Base-by-base conservation (phyloP, 306 rosid species). In the Vigna mungo region DNA sequence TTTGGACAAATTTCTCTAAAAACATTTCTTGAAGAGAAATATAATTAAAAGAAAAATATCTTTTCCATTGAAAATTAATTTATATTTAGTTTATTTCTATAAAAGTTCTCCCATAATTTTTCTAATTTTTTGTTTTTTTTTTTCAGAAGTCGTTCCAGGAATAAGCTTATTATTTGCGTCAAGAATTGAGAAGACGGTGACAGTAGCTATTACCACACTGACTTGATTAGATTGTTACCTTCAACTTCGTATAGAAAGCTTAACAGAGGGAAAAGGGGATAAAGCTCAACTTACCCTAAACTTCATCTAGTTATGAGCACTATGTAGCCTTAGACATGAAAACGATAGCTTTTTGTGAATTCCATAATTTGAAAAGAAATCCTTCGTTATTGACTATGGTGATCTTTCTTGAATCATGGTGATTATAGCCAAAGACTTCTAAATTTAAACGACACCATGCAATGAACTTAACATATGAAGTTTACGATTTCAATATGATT, bases 391-490 rank as follows among this genome's bases (percentile, higher is more conserved):
- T 48, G 13, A 41, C 16, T 34, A 59, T 6, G 18, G 5, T 55
- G 54, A 48, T 32, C 37, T 70, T 71, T 30, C 75, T 62, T 66
- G 75, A 58, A 54, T 59, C 25, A 20, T 63, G 41, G 11, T 66
- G 56, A 32, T 20, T n/a, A 34, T 27, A 51, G 37, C 62, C 47
- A 48, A 61, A 30, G 43, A 78, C 25, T 48, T 74, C 39, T 11
- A 70, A 47, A 56, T 70, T 68, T 58, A 21, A 53, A 63, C 14
- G 64, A 68, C 80, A 61, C 58, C 68, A 41, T 14, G 54, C 13
- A 71, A 51, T 10, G 49, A 62, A 61, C 53, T 46, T 58, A 41
- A 11, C 53, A 77, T 59, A 80, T 66, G 60, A 76, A 34, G 52
- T 61, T 68, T 6, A 61, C 54, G 11, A 77, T 52, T 68, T 81